Evolutionary conservation across 2,329 filamentous ascomycete genomes (phyloP), one percentile per base, ranked within the genome.

Genomic region (Pseudocercospora macadamiae): DNA sequence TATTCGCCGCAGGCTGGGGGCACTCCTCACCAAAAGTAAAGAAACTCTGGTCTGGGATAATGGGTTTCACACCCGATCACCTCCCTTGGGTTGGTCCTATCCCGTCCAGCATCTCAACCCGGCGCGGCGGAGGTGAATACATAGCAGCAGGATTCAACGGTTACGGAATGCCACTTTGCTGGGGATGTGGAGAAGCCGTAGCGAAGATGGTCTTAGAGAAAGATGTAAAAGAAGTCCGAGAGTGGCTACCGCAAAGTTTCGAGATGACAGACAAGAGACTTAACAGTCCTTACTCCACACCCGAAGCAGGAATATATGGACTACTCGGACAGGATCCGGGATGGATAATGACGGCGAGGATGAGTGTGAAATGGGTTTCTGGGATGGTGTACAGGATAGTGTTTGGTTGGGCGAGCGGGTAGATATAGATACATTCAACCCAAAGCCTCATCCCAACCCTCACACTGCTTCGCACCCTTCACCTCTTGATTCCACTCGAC

Each of bases 111-210:
- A 32, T 58, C 12, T 54, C 54, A 9, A 26, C 36, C 4, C 48
- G 61, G n/a, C 32, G 42, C 10, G 61, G 53, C 1, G 57, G 58
- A 14, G 61, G 59, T 9, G 64, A 66, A 26, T 66, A 48, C 18
- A 60, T 63, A 12, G 62, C 64, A n/a, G 64, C 62, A 4, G 64
- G 60, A 3, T 66, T 63, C 55, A 64, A 62, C 23, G 64, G 64
- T 7, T 64, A 66, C 42, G 64, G 64, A 3, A 66, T 66, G 64
- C 62, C 63, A 16, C 44, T 64, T 1, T 63, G 62, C 30, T 66
- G 64, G 64, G 62, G 63, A 3, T 59, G 58, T 48, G 64, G 64
- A 12, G 63, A 64, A 37, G 64, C 62, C n/a, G 56, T 66, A 9
- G 64, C 62, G 52, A 63, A 60, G 54, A 66, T 66, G 64, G 18